Evolutionary conservation across 352 stramenopile species (phyloP).

Genomic region (Globisporangium spiculum): DNA sequence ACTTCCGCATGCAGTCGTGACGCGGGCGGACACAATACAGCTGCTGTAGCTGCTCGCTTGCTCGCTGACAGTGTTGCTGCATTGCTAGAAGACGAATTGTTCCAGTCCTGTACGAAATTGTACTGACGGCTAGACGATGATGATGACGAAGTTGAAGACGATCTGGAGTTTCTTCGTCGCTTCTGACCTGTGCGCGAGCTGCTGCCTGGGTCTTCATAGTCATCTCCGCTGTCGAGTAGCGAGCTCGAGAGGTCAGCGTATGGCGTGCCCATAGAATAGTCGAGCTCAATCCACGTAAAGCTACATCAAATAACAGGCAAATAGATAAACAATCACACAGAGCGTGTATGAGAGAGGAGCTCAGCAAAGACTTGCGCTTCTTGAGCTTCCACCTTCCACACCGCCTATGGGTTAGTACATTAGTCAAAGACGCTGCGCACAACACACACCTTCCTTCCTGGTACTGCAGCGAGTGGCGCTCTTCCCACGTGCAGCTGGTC

Average conservation of each 20-base stretch:
- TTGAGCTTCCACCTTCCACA: constrained; percentile 3
- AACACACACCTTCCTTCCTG: constrained; percentile 39
- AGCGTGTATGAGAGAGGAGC: constrained; percentile 1
- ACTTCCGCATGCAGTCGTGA: constrained; percentile 46
- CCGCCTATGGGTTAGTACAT: not conserved
- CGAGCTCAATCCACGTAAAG: constrained; percentile 70
- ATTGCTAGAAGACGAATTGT: not conserved
- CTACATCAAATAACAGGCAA: constrained; percentile 18
- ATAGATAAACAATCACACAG: not conserved
- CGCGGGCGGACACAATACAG: constrained; percentile 20
- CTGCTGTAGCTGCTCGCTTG: not conserved
- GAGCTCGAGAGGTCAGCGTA: constrained; percentile 40
- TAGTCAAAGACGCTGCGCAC: not conserved
- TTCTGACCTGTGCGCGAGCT: constrained; percentile 9
- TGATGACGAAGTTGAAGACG: not conserved
- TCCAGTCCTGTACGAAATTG: constrained; percentile 15
- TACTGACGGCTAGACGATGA: not conserved
- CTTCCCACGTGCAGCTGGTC: constrained; percentile 53
- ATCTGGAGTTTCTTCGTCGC: constrained; percentile 7
- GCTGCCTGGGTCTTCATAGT: constrained; percentile 27
- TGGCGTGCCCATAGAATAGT: constrained; percentile 46
- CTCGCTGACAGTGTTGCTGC: not conserved
- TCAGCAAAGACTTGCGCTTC: not conserved
- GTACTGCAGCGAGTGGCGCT: constrained; percentile 47
- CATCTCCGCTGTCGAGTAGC: constrained; percentile 17